Evolutionary conservation across 805 yeast species (phyloP), one percentile per base, ranked within the genome.

Genomic region (Saturnispora halmiae): DNA sequence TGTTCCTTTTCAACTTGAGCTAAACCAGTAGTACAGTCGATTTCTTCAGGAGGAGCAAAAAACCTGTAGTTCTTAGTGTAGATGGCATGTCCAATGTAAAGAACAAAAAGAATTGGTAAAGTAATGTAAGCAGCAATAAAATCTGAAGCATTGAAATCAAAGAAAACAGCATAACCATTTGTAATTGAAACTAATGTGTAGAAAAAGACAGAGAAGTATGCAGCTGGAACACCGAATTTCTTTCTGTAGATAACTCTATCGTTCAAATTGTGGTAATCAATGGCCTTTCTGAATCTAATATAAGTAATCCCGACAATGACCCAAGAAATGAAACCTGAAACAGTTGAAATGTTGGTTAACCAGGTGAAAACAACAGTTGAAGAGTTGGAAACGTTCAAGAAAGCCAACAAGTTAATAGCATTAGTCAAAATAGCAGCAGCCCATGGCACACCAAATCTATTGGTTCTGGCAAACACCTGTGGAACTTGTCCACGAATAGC

Each of bases 111-210:
- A 43, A 73, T 66, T 27, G 81, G 83, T 36, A 81, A 54, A 0
- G 86, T 79, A 45, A 81, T 66, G 59, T 81, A 81, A 8, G 87
- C 82, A 26, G 88, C 87, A 38, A 81, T 60, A 51, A 81, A 81
- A 55, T 77, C 79, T 6, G 72, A 58, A 1, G 58, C 69, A 11
- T 65, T 67, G 66, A 77, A 78, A 37, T 59, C 51, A 45, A 81
- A 70, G 59, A 81, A 80, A 4, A 75, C 79, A 3, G 72, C 78
- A 54, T 77, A 82, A 42, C 88, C 88, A 51, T 82, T 81, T n/a
- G 87, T 79, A 34, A 82, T 38, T 24, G 79, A 63, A 39, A 82
- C 52, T n/a, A 82, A 24, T 4, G 66, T 44, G 42, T 79, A 67
- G 30, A 64, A 49, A 26, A 79, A 58, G 6, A 75, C 69, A 24